Base-by-base conservation (phyloP, 2,329 filamentous ascomycete species). In the Diaporthe sp. region DNA sequence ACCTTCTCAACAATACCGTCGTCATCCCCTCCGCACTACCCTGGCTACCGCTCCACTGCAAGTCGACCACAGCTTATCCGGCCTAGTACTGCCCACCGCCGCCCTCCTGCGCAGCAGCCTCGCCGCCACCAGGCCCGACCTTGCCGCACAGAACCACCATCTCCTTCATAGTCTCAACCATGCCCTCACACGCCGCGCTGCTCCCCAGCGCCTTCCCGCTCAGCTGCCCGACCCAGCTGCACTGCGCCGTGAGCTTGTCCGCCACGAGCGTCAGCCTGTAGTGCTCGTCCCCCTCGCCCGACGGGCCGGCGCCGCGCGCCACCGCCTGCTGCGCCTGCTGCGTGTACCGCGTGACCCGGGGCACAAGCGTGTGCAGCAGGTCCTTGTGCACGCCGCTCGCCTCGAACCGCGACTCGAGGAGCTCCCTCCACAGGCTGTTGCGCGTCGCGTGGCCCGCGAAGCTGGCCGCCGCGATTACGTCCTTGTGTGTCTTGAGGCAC, bases 401-500 rank as follows among this genome's bases (percentile, higher is more conserved):
- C 32, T 70, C 65, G 42, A 74, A 39, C 9, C 27, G 39, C 12
- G 56, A 53, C 42, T 59, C 72, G 37, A 76, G 42, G n/a, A 76
- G 51, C 47, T 66, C 73, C 13, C 39, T 19, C 75, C 75, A 76
- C 27, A 76, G 42, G 4, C 44, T 17, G 65, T 73, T 71, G 65
- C 72, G 75, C 32, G 73, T 72, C 35, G 50, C 69, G n/a, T 53
- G 37, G 6, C 68, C 59, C 55, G 73, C 50, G 70, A 83, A 82
- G 4, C 76, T 72, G 32, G 73, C 75, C 15, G 88, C 76, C 32
- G 77, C 79, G 75, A 85, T 84, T 70, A 81, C 78, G 7, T 74
- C 68, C 66, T 81, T 75, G 77, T 88, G 88, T 42, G 84, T 84
- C 4, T 80, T 76, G 68, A 70, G 50, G 35, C 65, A 61, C 4